Base-by-base conservation (phyloP, 768 basidiomycete species). In the Lactarius tabidus region DNA sequence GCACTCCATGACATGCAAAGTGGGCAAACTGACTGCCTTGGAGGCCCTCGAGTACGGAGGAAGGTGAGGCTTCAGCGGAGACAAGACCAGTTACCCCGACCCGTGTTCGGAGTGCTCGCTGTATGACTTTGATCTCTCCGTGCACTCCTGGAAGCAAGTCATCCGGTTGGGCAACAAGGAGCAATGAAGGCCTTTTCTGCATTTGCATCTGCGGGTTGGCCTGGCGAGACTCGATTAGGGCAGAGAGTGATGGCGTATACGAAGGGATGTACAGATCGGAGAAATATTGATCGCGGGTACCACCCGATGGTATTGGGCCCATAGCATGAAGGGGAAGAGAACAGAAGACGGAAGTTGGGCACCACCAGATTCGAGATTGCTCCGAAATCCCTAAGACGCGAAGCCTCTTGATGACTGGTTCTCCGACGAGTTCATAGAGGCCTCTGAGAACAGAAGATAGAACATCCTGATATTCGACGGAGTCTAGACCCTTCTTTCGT, bases 261-360 rank as follows among this genome's bases (percentile, higher is more conserved):
- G 45, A 48, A 26, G 45, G 23, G 45, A 48, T 10, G n/a, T 55
- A 67, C 1, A 64, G 17, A 28, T 69, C 61, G 2, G 55, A 60
- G 14, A 68, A 53, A 48, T 63, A 58, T 3, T n/a, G 57, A 20
- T 54, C 14, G 10, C 15, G 1, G 14, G 3, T n/a, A 17, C 41
- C n/a, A 14, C 26, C 8, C 31, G 43, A 43, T 8, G 53, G 43
- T 26, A 67, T 65, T 10, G 63, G 53, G 5, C 65, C 67, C 39
- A 68, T n/a, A 18, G 68, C 67, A 6, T 69, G 68, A 12, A 69
- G 51, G 20, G 68, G 68, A 26, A 69, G 67, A 20, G 20, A 64
- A 31, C 43, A 58, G 31, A 69, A 63, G 3, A 26, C 45, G 0
- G 45, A 48, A 0, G 45, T 48, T 1, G 45, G 45, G 23, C 45